Evolutionary conservation across 176 grass and related monocot genomes (phyloP).

Genomic region (Guadua angustifolia): DNA sequence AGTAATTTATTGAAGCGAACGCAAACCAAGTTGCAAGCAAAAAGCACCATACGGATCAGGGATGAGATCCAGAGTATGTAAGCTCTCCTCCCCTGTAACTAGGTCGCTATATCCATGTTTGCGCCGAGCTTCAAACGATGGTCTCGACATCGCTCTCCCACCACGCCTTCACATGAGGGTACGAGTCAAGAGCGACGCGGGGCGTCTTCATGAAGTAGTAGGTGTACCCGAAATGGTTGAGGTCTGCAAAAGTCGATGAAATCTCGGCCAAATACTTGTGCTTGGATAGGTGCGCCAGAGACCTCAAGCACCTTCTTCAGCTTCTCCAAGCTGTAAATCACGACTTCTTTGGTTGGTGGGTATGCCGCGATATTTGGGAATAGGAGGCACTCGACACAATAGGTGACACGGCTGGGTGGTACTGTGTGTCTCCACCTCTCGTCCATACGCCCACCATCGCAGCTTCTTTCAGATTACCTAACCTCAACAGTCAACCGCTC

Average conservation of each 20-base stretch:
- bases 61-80: too few relatives aligned
- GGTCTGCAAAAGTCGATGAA: conserved; percentile 41
- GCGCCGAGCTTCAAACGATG: neutral
- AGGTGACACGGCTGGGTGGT: neutral
- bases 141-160: neutral
- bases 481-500: neutral
- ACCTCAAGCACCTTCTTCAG: conserved; percentile 28
- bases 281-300: conserved; percentile 2
- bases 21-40: too few relatives aligned
- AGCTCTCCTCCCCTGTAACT: too few relatives aligned
- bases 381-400: conserved; percentile 34
- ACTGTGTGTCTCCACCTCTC: conserved; percentile 38
- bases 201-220: conserved; percentile 28
- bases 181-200: conserved; percentile 3
- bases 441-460: conserved; percentile 31
- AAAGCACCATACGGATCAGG: too few relatives aligned
- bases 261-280: conserved; percentile 30
- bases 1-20: too few relatives aligned
- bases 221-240: conserved; percentile 15
- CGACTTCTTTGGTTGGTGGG: neutral
- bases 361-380: neutral
- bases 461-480: neutral
- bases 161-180: conserved; percentile 23
- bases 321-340: conserved; percentile 31
- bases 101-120: neutral